Conservation (phyloP, 2,329 filamentous ascomycete genomes). For the Hypomyces perniciosus region DNA sequence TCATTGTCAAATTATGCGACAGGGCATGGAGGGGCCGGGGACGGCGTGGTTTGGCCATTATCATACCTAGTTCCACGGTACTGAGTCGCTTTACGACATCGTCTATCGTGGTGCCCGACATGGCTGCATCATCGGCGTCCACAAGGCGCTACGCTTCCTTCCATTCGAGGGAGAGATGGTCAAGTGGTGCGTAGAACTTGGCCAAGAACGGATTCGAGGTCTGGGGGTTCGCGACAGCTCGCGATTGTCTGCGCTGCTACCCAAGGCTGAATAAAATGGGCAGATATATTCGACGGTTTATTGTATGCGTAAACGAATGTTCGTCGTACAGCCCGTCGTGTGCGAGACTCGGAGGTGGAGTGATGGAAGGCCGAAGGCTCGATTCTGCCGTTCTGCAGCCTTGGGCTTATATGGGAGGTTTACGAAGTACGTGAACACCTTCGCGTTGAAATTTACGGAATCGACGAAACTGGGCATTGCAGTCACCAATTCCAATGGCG, state of each 20-base stretch:
- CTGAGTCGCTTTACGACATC: slow-evolving; percentile 57
- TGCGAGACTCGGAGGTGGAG: slow-evolving; percentile 5
- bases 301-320: too few relatives aligned
- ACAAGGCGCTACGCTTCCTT: slow-evolving; percentile 27
- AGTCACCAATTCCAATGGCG: slow-evolving; percentile 36
- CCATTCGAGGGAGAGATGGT: slow-evolving; percentile 28
- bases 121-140: slow-evolving; percentile 46
- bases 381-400: slow-evolving; percentile 10
- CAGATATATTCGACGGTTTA: too few relatives aligned
- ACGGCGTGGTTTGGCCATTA: neutral
- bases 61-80: slow-evolving; percentile 49
- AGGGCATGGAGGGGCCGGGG: slow-evolving; percentile 12
- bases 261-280: neutral
- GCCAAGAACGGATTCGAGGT: slow-evolving; percentile 9
- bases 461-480: slow-evolving; percentile 33
- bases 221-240: slow-evolving; percentile 16
- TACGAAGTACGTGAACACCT: slow-evolving; percentile 6
- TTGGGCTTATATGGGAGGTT: slow-evolving; percentile 5
- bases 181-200: slow-evolving; percentile 16
- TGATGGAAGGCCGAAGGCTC: slow-evolving; percentile 7
- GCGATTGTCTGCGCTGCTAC: slow-evolving; percentile 11
- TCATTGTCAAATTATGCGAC: slow-evolving; percentile 17
- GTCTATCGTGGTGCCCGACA: slow-evolving; percentile 57
- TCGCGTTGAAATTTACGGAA: slow-evolving; percentile 37
- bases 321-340: too few relatives aligned